Evolutionary conservation across 352 stramenopile species (phyloP).

Genomic region (Phytophthora hybrid): DNA sequence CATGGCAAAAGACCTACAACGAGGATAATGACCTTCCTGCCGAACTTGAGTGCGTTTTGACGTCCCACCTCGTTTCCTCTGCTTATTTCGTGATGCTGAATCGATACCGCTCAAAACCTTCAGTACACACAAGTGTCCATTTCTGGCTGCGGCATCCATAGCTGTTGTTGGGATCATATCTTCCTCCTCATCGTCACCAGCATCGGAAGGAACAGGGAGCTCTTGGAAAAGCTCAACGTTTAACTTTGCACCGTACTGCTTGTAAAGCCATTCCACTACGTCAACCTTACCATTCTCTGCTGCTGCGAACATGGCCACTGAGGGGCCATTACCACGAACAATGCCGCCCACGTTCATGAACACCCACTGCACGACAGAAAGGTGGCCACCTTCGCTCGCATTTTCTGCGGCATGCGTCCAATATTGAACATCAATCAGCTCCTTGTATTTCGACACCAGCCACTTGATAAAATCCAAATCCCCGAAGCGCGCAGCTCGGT

Average conservation of each 20-base stretch:
- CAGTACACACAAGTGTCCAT: constrained; percentile 11
- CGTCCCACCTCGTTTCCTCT: constrained; percentile 4
- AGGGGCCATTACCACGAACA: constrained; percentile 7
- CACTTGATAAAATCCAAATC: constrained; percentile 22
- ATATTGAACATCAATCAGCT: neutral
- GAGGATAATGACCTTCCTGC: neutral
- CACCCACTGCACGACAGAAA: constrained; percentile 19
- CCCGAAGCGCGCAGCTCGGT: constrained; percentile 11
- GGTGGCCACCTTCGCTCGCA: constrained; percentile 2
- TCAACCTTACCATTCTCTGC: constrained; percentile 11
- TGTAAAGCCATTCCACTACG: constrained; percentile 13
- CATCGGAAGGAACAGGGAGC: neutral
- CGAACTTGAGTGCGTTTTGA: neutral
- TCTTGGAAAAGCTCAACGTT: constrained; percentile 2
- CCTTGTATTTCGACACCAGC: neutral
- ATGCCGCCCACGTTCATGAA: constrained; percentile 4
- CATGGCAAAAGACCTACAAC: constrained; percentile 19
- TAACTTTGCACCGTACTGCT: constrained; percentile 7
- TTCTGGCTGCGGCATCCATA: constrained; percentile 22
- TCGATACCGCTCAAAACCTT: constrained; percentile 16
- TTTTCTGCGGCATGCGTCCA: neutral
- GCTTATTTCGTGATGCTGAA: neutral
- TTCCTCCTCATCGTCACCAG: neutral
- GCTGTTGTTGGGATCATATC: constrained; percentile 12
- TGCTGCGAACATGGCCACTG: constrained; percentile 21